phyloP scores from a whole-genome alignment of 495 filamentous ascomycete species.

The Trichoderma reesei region DNA sequence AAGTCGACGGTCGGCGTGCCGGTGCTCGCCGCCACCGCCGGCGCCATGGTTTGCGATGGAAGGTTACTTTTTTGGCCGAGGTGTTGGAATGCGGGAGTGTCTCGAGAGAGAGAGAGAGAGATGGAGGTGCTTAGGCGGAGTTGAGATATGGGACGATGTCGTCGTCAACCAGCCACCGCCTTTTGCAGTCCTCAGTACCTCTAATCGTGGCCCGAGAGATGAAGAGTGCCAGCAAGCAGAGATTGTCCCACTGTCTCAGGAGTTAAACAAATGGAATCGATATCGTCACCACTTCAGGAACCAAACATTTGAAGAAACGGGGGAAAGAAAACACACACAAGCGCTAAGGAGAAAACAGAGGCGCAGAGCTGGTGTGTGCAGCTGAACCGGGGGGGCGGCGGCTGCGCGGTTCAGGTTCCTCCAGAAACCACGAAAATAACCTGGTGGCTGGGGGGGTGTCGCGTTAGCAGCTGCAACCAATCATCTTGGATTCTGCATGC shows the following conservation, averaged over 20 bases:
- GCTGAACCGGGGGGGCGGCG: background rate
- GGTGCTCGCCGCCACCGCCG: background rate
- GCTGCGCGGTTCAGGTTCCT: constrained; percentile 7
- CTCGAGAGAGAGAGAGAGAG: background rate
- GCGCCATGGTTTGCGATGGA: background rate
- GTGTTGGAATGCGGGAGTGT: constrained; percentile 4
- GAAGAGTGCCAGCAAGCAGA: too few relatives aligned
- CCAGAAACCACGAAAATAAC: constrained; percentile 8
- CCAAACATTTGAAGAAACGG: too few relatives aligned
- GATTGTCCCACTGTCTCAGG: too few relatives aligned
- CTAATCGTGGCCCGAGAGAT: too few relatives aligned
- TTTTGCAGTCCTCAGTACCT: too few relatives aligned
- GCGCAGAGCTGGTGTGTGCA: background rate
- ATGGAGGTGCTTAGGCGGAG: too few relatives aligned
- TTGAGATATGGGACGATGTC: too few relatives aligned
- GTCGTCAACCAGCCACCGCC: background rate
- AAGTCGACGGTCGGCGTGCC: constrained; percentile 7
- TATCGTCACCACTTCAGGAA: too few relatives aligned
- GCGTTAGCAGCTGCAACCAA: background rate
- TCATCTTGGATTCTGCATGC: background rate
- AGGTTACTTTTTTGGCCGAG: background rate
- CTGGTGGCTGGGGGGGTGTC: constrained; percentile 4
- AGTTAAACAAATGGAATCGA: too few relatives aligned
- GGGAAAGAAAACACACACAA: too few relatives aligned
- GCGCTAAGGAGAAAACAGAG: background rate